Evolutionary conservation across 1,284 basidiomycete species (phyloP).

Genomic region (Grifola frondosa): DNA sequence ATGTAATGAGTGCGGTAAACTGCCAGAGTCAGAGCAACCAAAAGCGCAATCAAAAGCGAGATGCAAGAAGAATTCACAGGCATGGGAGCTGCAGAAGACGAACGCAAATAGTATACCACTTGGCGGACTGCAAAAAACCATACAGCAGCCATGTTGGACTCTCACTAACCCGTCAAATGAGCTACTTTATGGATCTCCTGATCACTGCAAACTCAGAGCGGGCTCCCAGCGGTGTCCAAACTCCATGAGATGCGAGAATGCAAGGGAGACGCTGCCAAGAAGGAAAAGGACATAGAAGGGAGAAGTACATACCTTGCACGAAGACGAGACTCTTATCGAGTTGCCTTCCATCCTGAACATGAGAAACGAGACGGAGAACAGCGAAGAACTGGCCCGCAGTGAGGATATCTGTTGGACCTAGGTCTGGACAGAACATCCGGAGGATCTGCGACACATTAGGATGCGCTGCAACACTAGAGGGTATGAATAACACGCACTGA

Average conservation of each 20-base stretch:
- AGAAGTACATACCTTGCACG: slow-evolving; percentile 56
- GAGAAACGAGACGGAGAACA: slow-evolving; percentile 60
- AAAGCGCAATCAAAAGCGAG: too few species aligned
- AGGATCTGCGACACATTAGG: slow-evolving; percentile 50
- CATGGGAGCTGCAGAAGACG: background rate
- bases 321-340: slow-evolving; percentile 65
- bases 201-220: too few species aligned
- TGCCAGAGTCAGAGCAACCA: too few species aligned
- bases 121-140: background rate
- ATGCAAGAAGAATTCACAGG: background rate
- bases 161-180: too few species aligned
- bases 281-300: slow-evolving; percentile 1
- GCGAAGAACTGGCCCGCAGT: slow-evolving; percentile 76
- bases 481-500: slow-evolving; percentile 36
- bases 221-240: too few species aligned
- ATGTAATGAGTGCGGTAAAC: background rate
- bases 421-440: slow-evolving; percentile 55
- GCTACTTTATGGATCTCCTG: too few species aligned
- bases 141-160: too few species aligned
- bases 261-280: background rate
- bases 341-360: slow-evolving; percentile 58
- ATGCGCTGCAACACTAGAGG: background rate
- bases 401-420: slow-evolving; percentile 51
- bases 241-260: background rate
- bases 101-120: background rate